Percentiles rank a stretch among this genome's conserved stretches.
These are phyloP conservation scores for Sclerotinia glacialis DNA, from an alignment of 2,329 filamentous ascomycete species.

Conservation along the genomic window DNA sequence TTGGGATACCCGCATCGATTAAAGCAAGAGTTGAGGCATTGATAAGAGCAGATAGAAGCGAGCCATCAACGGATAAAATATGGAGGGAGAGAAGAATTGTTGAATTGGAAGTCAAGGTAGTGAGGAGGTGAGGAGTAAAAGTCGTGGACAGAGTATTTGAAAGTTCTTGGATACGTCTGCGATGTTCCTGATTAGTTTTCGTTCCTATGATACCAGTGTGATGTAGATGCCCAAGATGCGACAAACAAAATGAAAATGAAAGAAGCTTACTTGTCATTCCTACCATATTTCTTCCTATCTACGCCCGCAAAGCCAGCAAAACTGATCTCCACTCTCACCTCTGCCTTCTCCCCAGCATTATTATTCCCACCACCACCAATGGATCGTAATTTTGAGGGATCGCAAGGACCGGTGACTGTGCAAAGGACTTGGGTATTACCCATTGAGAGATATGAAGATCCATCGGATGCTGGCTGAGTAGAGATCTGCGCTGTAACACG, in stretches of 20 bases:
- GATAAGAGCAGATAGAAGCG: conserved; percentile 80
- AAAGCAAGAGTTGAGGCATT: conserved; percentile 91
- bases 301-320: conserved; percentile 85
- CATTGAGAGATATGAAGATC: conserved; percentile 91
- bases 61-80: conserved; percentile 86
- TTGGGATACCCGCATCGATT: conserved; percentile 91
- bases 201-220: background rate
- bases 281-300: conserved; percentile 73
- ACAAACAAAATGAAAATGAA: background rate
- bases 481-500: conserved; percentile 84
- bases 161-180: conserved; percentile 75
- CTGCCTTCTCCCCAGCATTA: conserved; percentile 50
- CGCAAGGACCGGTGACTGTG: conserved; percentile 80
- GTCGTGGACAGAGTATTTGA: conserved; percentile 75
- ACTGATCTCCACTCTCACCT: conserved; percentile 76
- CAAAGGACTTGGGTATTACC: conserved; percentile 97
- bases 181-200: conserved; percentile 16
- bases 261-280: conserved; percentile 70
- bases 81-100: conserved; percentile 81
- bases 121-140: conserved; percentile 75
- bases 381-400: conserved; percentile 46
- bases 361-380: conserved; percentile 46
- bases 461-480: conserved; percentile 88
- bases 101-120: conserved; percentile 83
- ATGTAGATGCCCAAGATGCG: background rate